These are phyloP conservation scores for Gyrodon lividus DNA, from an alignment of 768 basidiomycete species.

Conservation along the genomic window DNA sequence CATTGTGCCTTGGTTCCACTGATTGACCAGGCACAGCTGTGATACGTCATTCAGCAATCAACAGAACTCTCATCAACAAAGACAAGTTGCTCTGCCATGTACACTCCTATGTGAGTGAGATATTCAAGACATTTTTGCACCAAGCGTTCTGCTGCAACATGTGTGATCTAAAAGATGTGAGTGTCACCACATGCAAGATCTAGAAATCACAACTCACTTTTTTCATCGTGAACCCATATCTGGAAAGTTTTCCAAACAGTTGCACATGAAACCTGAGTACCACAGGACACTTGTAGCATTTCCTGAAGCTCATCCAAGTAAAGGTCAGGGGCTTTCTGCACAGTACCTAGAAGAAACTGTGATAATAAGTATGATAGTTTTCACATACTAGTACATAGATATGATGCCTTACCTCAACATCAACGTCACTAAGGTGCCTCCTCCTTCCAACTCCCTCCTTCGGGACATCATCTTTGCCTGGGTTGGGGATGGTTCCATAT, in stretches of 20 bases:
- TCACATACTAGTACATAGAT: no score
- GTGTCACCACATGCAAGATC: neutral
- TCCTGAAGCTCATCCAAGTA: constrained; percentile 5
- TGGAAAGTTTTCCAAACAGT: neutral
- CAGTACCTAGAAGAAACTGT: constrained; percentile 1
- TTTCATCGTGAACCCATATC: constrained; percentile 1
- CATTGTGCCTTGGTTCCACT: constrained; percentile 14
- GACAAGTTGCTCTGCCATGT: constrained; percentile 3
- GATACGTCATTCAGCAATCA: constrained; percentile 20
- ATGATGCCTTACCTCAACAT: no score
- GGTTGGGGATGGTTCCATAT: no score
- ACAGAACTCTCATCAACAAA: constrained; percentile 28
- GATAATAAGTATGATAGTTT: no score
- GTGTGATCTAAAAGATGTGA: neutral
- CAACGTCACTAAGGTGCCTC: no score
- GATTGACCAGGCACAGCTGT: constrained; percentile 22
- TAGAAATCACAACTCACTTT: neutral
- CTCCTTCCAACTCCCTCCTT: no score
- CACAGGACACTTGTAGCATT: neutral
- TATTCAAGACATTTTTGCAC: neutral
- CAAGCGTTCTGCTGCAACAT: neutral
- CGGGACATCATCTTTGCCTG: no score
- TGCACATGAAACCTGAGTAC: neutral
- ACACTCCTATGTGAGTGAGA: no score
- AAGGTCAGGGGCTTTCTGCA: neutral